A percentile compares a stretch with the other conserved stretches of the same genome.
Evolutionary conservation across 768 basidiomycete species (phyloP).

Genomic region (Rhizopogon roseolus): DNA sequence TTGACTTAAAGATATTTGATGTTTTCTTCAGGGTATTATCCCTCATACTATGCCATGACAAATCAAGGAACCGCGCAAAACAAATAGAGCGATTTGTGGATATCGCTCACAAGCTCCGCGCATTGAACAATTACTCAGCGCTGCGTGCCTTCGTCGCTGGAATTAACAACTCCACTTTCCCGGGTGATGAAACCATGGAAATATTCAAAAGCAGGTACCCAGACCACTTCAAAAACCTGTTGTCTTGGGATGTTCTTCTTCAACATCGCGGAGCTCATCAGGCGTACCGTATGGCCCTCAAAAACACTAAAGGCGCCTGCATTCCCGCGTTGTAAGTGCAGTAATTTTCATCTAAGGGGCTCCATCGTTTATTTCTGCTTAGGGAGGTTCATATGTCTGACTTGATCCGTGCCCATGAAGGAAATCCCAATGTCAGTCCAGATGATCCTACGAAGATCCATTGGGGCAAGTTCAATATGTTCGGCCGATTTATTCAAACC

Average conservation of each 20-base stretch:
- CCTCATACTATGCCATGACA: constrained; percentile 84
- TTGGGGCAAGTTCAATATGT: constrained; percentile 95
- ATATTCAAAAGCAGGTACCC: constrained; percentile 60
- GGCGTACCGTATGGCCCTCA: constrained; percentile 86
- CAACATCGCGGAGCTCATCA: constrained; percentile 79
- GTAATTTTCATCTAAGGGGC: not conserved
- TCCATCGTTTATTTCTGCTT: constrained; percentile 8
- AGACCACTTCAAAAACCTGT: constrained; percentile 71
- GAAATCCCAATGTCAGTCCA: constrained; percentile 68
- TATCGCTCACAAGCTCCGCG: constrained; percentile 75
- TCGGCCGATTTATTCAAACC: constrained; percentile 79
- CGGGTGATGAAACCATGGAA: constrained; percentile 75
- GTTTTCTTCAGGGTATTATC: constrained; percentile 72
- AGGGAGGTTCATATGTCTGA: constrained; percentile 93
- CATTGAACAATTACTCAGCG: constrained; percentile 88
- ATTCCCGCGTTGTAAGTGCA: constrained; percentile 76
- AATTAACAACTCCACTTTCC: constrained; percentile 77
- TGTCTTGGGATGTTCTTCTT: constrained; percentile 82
- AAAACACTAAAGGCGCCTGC: constrained; percentile 79
- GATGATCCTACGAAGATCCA: constrained; percentile 72
- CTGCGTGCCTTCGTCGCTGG: constrained; percentile 93
- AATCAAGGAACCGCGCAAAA: constrained; percentile 64
- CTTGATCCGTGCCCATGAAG: constrained; percentile 82
- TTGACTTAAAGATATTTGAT: constrained; percentile 5
- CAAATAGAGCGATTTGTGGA: constrained; percentile 89